Base-by-base conservation (phyloP, 2,329 filamentous ascomycete species). In the Parastagonospora nodorum region DNA sequence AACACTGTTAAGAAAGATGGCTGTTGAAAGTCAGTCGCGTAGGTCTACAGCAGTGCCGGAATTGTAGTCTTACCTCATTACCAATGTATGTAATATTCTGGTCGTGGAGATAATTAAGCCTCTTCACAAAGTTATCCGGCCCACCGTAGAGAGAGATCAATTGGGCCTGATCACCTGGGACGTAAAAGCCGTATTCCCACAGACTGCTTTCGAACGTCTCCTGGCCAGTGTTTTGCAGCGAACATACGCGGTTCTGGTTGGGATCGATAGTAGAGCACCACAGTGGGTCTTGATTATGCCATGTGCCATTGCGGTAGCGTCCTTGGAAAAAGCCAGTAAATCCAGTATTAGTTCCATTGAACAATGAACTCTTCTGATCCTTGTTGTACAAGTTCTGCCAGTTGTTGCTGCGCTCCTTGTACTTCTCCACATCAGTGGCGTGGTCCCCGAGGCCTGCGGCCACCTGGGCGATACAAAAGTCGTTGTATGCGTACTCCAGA, bases 401-500 rank as follows among this genome's bases (percentile, higher is more conserved):
- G 64, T 88, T 85, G 0, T 75, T 76, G 48, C 83, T 84, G 2
- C 84, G 81, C 1, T 67, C 65, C 1, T 82, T 66, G 51, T 89
- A 89, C 61, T 80, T 83, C 14, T 72, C 60, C 48, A 78, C 76
- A 28, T 80, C 67, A 3, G 19, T 24, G 2, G 72, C 74, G 0
- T 58, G 47, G 8, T 75, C 68, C 0, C 76, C 75, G 0, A 81
- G 64, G 1, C 73, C 75, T 30, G 72, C 60, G 0, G 80, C 80
- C 6, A 78, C 66, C 1, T 66, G 55, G 1, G 74, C 71, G 48
- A 78, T 76, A 48, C 64, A 64, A 53, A 75, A 92, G 73, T 92
- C 89, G 57, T 92, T 85, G 71, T 92, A 92, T 5, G 86, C 84
- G 67, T 92, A 92, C 67, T 92, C 89, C 0, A 92, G 81, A 0